Percentiles rank a stretch among this genome's conserved stretches.
Conservation (phyloP, 163 green algal genomes). For the Scenedesmus sp. region DNA sequence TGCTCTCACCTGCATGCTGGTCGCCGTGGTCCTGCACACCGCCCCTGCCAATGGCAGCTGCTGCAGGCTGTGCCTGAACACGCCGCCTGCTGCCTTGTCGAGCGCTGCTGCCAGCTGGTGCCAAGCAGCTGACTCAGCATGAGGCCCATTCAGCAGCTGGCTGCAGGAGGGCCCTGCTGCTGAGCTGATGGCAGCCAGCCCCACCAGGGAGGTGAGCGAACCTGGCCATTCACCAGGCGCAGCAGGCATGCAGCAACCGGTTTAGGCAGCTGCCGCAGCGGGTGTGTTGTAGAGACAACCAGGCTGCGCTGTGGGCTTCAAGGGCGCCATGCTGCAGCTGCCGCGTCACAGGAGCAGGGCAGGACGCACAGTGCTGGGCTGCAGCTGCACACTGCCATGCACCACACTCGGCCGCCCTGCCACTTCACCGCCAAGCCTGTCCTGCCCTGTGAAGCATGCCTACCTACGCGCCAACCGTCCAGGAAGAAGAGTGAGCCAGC, state of each 20-base stretch:
- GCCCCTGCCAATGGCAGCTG: not conserved
- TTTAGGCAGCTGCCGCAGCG: too few relatives aligned
- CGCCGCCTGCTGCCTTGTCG: not conserved
- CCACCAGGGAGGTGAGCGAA: not conserved
- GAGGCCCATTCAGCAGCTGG: not conserved
- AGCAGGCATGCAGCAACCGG: too few relatives aligned
- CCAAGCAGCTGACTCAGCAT: not conserved
- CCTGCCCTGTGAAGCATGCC: not conserved
- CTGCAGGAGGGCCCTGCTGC: not conserved
- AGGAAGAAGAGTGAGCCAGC: not conserved
- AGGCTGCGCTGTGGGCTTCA: too few relatives aligned
- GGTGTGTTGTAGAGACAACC: too few relatives aligned
- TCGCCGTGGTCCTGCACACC: not conserved
- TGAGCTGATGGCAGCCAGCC: not conserved
- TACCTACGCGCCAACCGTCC: not conserved
- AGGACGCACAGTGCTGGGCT: not conserved
- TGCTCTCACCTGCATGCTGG: not conserved
- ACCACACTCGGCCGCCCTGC: too few relatives aligned
- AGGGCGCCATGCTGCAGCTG: too few relatives aligned
- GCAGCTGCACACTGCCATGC: not conserved
- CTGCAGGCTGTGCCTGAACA: not conserved
- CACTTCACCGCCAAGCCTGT: not conserved
- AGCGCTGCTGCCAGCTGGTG: not conserved
- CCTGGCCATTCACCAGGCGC: not conserved
- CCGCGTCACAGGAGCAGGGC: too few relatives aligned